Base-by-base conservation (phyloP, 805 yeast species). In the Metschnikowia aberdeeniae region DNA sequence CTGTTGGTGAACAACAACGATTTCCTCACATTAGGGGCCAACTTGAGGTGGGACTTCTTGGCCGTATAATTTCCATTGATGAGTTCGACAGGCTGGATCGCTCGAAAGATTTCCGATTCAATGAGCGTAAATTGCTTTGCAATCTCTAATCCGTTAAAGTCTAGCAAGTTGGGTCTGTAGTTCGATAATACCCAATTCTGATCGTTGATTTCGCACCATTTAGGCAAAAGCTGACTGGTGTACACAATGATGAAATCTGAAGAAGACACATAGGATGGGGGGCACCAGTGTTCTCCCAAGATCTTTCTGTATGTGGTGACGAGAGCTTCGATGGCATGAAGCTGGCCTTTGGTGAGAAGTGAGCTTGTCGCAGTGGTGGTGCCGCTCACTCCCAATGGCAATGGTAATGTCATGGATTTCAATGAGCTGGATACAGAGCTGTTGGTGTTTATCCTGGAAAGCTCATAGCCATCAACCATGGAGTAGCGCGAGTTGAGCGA, bases 91-190 rank as follows among this genome's bases (percentile, higher is more conserved):
- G 85, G 78, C 54, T 75, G 76, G 43, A 86, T 79, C 0, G 77
- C 64, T 49, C 86, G 70, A 62, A 82, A 86, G 39, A 86, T 73
- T 34, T 72, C 73, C 2, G 86, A 79, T 59, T 86, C 95, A 49
- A 86, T 77, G 14, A 84, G 64, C 0, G 93, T 85, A 38, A 86
- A 66, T 53, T 86, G 93, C 57, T 84, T 86, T 2, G 93, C 90
- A 20, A 84, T 68, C 55, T 86, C 93, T 53, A 84, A 67, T 0
- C 89, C 82, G 59, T 84, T 84, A 53, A 81, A 71, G 49, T 82
- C 81, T 32, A 79, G 58, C 34, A 80, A 62, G 37, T 76, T 72
- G 13, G 78, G 72, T 47, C 81, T 72, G 53, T 75, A 77, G 49
- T 75, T 77, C 7, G 77, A 66, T 44, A 78, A 67, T 22, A 72